Evolutionary conservation across 352 stramenopile genomes (phyloP).

Genomic region (Globisporangium okanoganense): DNA sequence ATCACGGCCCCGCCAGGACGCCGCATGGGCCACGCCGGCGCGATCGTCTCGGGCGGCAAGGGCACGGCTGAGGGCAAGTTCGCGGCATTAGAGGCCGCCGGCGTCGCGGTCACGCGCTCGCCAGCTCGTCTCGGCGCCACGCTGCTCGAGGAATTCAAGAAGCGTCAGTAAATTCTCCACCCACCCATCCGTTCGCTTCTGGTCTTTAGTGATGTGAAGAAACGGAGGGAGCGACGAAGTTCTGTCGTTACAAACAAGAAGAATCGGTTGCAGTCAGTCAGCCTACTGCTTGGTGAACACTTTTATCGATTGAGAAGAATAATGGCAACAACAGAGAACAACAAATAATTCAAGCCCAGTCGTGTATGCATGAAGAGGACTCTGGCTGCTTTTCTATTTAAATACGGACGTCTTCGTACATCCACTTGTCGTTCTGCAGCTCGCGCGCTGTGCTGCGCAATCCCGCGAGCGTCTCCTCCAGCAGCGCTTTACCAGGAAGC

Average conservation of each 20-base stretch:
- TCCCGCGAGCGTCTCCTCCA: constrained; percentile 50
- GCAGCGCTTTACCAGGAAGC: constrained; percentile 24
- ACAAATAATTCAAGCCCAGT: neutral
- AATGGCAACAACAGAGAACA: neutral
- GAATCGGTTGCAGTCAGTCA: neutral
- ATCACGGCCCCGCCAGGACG: constrained; percentile 97
- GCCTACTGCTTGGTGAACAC: neutral
- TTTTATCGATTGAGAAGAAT: neutral
- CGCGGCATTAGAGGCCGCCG: constrained; percentile 92
- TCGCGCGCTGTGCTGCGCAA: constrained; percentile 49
- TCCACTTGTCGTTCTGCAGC: constrained; percentile 73
- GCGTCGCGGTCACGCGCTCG: constrained; percentile 95
- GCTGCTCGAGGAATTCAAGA: constrained; percentile 96
- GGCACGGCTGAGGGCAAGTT: constrained; percentile 98
- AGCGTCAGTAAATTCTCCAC: constrained; percentile 40
- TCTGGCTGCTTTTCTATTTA: no score
- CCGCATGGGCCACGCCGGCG: constrained; percentile 98
- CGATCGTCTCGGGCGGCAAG: constrained; percentile 99
- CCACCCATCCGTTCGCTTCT: neutral
- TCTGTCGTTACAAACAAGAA: neutral
- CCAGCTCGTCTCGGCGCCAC: constrained; percentile 95
- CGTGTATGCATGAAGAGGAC: neutral
- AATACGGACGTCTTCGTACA: constrained; percentile 64
- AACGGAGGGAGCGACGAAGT: neutral
- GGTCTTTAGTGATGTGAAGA: neutral